A percentile compares a stretch with the other conserved stretches of the same genome.
phyloP scores from a whole-genome alignment of 129 eudicot genomes.

The Sambucus nigra region DNA sequence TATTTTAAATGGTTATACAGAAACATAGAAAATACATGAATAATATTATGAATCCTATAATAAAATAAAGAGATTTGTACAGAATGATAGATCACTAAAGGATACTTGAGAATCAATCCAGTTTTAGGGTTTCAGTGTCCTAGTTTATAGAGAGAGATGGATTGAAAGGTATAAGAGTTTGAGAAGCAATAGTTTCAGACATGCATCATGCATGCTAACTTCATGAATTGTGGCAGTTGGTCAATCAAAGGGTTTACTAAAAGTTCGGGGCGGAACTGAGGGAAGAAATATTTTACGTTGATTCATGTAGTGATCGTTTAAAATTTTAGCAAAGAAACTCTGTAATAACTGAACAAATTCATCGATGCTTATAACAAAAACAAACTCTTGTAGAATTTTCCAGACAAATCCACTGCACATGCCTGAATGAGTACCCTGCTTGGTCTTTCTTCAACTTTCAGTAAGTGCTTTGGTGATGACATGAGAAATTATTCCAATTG shows the following conservation, averaged over 20 bases:
- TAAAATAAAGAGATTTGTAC: too few relatives aligned
- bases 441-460: slow-evolving; percentile 18
- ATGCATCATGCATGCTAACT: slow-evolving; percentile 24
- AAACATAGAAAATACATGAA: too few relatives aligned
- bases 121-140: slow-evolving; percentile 11
- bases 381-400: background rate
- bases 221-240: slow-evolving; percentile 21
- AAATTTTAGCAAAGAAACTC: background rate
- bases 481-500: slow-evolving; percentile 73
- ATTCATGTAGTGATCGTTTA: background rate
- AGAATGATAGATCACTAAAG: too few relatives aligned
- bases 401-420: background rate
- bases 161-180: slow-evolving; percentile 15
- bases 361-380: background rate
- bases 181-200: slow-evolving; percentile 25
- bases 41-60: too few relatives aligned
- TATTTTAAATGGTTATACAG: too few relatives aligned
- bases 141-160: slow-evolving; percentile 18
- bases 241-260: slow-evolving; percentile 10
- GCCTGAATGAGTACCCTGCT: slow-evolving; percentile 16
- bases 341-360: background rate
- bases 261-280: slow-evolving; percentile 16
- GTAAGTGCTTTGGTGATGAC: slow-evolving; percentile 61
- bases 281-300: slow-evolving; percentile 15
- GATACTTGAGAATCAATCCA: slow-evolving; percentile 5